Percentiles rank a stretch among this genome's conserved stretches.
These are phyloP conservation scores for Melaleuca quinquenervia DNA, from an alignment of 345 rosid species.

Conservation along the genomic window DNA sequence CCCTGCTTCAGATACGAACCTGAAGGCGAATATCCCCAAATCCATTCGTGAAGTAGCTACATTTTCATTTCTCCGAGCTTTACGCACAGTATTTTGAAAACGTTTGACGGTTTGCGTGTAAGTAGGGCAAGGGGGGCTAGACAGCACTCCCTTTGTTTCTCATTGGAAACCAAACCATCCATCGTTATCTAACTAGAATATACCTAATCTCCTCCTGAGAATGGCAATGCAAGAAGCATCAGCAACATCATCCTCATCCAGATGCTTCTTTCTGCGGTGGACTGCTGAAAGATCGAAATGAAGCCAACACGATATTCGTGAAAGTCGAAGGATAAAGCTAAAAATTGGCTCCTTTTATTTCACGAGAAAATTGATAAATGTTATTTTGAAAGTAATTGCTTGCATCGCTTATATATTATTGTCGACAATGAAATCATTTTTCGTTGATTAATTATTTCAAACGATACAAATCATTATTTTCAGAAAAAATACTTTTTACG, in stretches of 20 bases:
- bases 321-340: background rate
- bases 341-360: background rate
- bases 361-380: too few relatives aligned
- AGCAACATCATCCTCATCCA: background rate
- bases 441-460: too few relatives aligned
- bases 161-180: background rate
- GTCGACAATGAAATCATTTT: too few relatives aligned
- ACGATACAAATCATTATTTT: too few relatives aligned
- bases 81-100: background rate
- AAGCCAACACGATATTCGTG: background rate
- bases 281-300: background rate
- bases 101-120: background rate
- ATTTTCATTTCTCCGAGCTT: background rate
- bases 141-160: background rate
- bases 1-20: background rate
- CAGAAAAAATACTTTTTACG: too few relatives aligned
- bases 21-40: background rate
- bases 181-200: background rate
- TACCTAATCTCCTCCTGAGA: background rate
- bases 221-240: background rate
- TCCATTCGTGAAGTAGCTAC: background rate
- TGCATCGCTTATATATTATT: too few relatives aligned
- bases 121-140: background rate
- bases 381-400: too few relatives aligned
- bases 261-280: background rate